phyloP scores from a whole-genome alignment of 2,329 filamentous ascomycete genomes.

The Cladosporium sp. region DNA sequence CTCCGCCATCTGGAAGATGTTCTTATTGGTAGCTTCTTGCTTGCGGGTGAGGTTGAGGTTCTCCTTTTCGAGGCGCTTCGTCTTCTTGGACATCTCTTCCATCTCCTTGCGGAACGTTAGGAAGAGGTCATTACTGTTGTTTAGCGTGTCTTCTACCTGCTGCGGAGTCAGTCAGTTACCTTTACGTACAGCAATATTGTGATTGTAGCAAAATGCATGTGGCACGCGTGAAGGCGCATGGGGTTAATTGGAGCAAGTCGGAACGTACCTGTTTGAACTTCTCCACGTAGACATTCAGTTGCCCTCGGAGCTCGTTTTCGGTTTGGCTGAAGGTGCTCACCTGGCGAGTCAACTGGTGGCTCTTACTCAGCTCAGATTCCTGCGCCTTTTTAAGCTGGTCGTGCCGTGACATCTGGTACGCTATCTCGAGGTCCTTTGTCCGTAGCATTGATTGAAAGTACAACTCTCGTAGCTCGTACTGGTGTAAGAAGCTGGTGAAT shows the following conservation, averaged over 20 bases:
- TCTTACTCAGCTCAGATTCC: conserved; percentile 76
- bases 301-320: conserved; percentile 87
- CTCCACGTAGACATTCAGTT: conserved; percentile 97
- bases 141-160: conserved; percentile 97
- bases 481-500: conserved; percentile 93
- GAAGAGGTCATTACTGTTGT: conserved; percentile 97
- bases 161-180: conserved; percentile 46
- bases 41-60: conserved; percentile 89
- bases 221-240: conserved; percentile 6
- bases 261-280: conserved; percentile 93
- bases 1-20: conserved; percentile 96
- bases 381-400: conserved; percentile 88
- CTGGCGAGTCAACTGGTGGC: conserved; percentile 83
- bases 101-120: conserved; percentile 97
- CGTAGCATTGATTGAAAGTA: conserved; percentile 91
- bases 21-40: conserved; percentile 88
- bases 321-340: conserved; percentile 96
- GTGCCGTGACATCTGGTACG: conserved; percentile 82
- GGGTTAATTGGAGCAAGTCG: neutral
- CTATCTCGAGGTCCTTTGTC: conserved; percentile 93
- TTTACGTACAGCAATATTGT: conserved; percentile 19
- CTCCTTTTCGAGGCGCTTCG: conserved; percentile 93
- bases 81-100: conserved; percentile 99
- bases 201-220: conserved; percentile 11
- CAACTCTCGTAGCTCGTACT: conserved; percentile 92